These are phyloP conservation scores for Sarocladium brachiariae DNA, from an alignment of 2,329 filamentous ascomycete genomes.

Conservation along the genomic window DNA sequence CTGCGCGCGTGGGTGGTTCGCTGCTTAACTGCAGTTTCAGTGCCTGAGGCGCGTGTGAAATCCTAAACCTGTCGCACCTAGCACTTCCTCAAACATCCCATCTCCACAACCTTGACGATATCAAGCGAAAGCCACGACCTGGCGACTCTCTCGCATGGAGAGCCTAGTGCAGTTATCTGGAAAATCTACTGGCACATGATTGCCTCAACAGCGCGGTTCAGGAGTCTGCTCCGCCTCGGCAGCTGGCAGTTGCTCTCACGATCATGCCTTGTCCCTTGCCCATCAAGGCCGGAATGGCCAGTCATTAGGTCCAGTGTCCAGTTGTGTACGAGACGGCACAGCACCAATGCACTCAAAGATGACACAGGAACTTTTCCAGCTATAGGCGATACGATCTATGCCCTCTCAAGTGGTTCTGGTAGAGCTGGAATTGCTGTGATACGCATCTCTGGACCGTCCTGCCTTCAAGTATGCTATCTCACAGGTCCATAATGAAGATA, in stretches of 20 bases:
- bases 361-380: conserved; percentile 15
- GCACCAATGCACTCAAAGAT: background rate
- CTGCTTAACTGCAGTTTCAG: too few species aligned
- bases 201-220: background rate
- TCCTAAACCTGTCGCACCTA: too few species aligned
- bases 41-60: conserved; percentile 1
- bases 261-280: conserved; percentile 8
- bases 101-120: background rate
- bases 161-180: too few species aligned
- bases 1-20: too few species aligned
- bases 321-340: background rate
- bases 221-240: background rate
- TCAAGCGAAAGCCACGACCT: background rate
- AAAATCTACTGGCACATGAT: background rate
- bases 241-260: background rate
- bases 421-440: conserved; percentile 87
- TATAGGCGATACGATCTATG: conserved; percentile 69
- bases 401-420: conserved; percentile 79
- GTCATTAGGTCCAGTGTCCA: background rate
- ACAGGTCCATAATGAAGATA: background rate
- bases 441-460: conserved; percentile 75
- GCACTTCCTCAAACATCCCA: too few species aligned
- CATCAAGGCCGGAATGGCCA: background rate
- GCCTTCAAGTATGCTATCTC: conserved; percentile 47
- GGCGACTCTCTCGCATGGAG: background rate